A percentile compares a stretch with the other conserved stretches of the same genome.
phyloP scores from a whole-genome alignment of 2,329 filamentous ascomycete species.

The Periconia sp. region DNA sequence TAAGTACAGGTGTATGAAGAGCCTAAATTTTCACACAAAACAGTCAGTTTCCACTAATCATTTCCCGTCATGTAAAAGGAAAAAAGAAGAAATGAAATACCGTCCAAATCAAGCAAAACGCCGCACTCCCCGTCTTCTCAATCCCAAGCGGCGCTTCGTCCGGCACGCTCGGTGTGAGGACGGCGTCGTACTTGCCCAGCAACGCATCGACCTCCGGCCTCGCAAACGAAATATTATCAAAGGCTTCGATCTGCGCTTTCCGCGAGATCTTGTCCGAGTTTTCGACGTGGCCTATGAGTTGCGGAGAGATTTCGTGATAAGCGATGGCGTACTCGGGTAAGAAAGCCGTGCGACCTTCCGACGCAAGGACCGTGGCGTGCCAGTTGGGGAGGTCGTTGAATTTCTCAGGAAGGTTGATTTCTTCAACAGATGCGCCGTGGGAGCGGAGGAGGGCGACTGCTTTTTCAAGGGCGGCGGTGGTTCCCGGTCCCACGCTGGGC shows the following conservation, averaged over 20 bases:
- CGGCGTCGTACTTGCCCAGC: constrained; percentile 54
- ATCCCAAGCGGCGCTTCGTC: constrained; percentile 62
- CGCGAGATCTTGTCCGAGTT: constrained; percentile 48
- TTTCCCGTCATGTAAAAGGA: too few species aligned
- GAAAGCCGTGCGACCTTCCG: constrained; percentile 58
- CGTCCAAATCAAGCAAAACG: constrained; percentile 57
- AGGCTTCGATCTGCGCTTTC: constrained; percentile 55
- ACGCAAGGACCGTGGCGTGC: constrained; percentile 54
- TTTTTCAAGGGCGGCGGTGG: constrained; percentile 37
- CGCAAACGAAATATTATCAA: constrained; percentile 57
- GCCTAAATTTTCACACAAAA: constrained; percentile 5
- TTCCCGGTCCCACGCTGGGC: constrained; percentile 41
- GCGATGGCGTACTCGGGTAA: constrained; percentile 55
- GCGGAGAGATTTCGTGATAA: constrained; percentile 51
- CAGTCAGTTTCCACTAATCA: constrained; percentile 4
- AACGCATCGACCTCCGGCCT: constrained; percentile 59
- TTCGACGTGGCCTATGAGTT: constrained; percentile 55
- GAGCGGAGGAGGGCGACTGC: constrained; percentile 34
- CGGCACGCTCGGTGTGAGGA: constrained; percentile 60
- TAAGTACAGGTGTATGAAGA: constrained; percentile 65
- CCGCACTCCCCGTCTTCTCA: constrained; percentile 57
- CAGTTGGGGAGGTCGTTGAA: constrained; percentile 55
- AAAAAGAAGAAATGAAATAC: constrained; percentile 29
- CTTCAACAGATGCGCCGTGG: constrained; percentile 59
- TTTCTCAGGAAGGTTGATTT: constrained; percentile 55